Conservation (phyloP, 805 yeast species). For the Ogataea neopini region DNA sequence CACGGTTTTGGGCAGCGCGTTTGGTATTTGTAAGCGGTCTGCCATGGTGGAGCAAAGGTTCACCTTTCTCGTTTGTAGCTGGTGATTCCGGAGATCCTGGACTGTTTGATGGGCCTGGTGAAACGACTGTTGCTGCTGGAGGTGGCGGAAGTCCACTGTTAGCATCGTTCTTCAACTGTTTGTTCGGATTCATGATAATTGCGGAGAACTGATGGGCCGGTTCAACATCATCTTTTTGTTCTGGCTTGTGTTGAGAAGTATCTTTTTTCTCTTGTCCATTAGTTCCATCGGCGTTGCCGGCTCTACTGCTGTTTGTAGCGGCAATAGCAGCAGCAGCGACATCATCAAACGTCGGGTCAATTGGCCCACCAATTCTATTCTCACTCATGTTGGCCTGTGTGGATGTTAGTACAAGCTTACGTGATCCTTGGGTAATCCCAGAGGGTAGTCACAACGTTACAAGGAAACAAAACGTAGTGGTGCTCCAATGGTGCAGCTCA, state of each 20-base stretch:
- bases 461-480: too few species aligned
- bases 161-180: constrained; percentile 5
- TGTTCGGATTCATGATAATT: constrained; percentile 8
- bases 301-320: constrained; percentile 14
- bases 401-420: constrained; percentile 12
- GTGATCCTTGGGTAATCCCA: not conserved
- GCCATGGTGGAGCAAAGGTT: constrained; percentile 27
- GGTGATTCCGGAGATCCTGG: constrained; percentile 13
- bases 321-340: constrained; percentile 38
- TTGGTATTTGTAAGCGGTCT: constrained; percentile 62
- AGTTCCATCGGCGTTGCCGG: not conserved
- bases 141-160: constrained; percentile 19
- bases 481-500: too few species aligned
- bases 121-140: constrained; percentile 1
- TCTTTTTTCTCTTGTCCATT: not conserved
- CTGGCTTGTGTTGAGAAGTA: not conserved
- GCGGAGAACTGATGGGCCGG: constrained; percentile 7
- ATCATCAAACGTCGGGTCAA: constrained; percentile 13
- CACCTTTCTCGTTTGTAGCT: constrained; percentile 21
- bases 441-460: too few species aligned
- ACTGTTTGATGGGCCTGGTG: not conserved
- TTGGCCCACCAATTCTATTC: constrained; percentile 14
- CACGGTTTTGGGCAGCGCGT: constrained; percentile 89
- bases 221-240: not conserved
- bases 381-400: constrained; percentile 12